Base-by-base conservation (phyloP, 164 flowering plant species). In the Aristolochia californica region DNA sequence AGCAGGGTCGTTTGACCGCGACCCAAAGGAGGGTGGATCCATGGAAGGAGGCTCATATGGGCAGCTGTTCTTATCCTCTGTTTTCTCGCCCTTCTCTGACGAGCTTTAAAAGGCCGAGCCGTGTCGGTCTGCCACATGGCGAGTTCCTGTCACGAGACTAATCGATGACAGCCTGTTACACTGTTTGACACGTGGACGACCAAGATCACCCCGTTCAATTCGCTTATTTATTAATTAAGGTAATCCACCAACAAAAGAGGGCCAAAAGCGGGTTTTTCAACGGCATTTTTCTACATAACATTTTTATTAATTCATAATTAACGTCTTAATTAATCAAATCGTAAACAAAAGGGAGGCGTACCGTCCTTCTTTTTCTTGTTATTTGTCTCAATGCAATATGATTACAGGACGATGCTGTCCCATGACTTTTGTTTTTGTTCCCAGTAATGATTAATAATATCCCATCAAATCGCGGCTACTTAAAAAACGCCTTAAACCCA, bases 101-200 rank as follows among this genome's bases (percentile, higher is more conserved):
- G 45, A 34, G 45, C 45, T 56, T 54, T 1, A 13, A 47, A 16
- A 23, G 43, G 40, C 26, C 13, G 26, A 13, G 47, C 58, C 26
- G 20, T 56, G 24, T 56, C 25, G 26, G 24, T 1, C 13, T 56
- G 44, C 58, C 47, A 56, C 58, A 26, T 54, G 57, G 43, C n/a
- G 22, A 48, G 17, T n/a, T 30, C 17, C 1, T 27, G 43, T 26
- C 40, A 15, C 43, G 9, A 30, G 0, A 17, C 57, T 4, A 5
- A 54, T n/a, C 57, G 2, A 28, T 27, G 43, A 54, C 57, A 27
- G 40, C 10, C 43, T 26, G 57, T 27, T 16, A 30, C 38, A 54
- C 43, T 43, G 22, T 26, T 54, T 27, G 43, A 27, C 57, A 54
- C 43, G 43, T n/a, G 12, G 40, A 54, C 57, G 43, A 21, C 15